Conservation (phyloP, 345 rosid species). For the Gossypium arboreum region DNA sequence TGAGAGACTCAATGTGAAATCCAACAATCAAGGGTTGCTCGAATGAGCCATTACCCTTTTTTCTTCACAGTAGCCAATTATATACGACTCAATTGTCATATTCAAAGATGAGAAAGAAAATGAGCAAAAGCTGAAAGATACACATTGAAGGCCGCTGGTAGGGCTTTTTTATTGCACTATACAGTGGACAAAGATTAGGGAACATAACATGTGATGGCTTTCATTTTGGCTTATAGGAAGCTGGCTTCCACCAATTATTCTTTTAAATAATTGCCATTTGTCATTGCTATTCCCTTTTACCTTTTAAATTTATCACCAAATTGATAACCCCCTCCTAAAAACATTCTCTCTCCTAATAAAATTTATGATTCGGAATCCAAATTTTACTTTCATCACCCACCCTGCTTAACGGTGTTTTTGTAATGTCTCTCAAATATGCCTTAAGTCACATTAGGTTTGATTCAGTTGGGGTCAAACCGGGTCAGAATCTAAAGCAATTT, state of each 20-base stretch:
- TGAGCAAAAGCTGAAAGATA: too few species aligned
- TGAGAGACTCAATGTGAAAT: too few species aligned
- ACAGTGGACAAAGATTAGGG: slow-evolving; percentile 10
- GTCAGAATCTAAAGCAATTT: too few species aligned
- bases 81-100: too few species aligned
- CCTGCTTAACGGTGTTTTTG: not conserved
- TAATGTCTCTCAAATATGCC: not conserved
- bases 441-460: too few species aligned
- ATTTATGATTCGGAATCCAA: not conserved
- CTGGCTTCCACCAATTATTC: slow-evolving; percentile 32
- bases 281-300: not conserved
- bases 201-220: slow-evolving; percentile 23
- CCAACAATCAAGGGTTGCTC: too few species aligned
- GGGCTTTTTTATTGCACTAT: not conserved
- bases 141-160: not conserved
- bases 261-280: slow-evolving; percentile 26
- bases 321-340: not conserved
- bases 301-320: not conserved
- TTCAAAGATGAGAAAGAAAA: too few species aligned
- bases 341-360: not conserved
- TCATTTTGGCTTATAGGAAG: slow-evolving; percentile 13
- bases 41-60: too few species aligned
- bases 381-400: not conserved
- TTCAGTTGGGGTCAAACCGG: too few species aligned
- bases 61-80: too few species aligned